phyloP scores from a whole-genome alignment of 345 rosid genomes.

The Melastoma malabathricum region DNA sequence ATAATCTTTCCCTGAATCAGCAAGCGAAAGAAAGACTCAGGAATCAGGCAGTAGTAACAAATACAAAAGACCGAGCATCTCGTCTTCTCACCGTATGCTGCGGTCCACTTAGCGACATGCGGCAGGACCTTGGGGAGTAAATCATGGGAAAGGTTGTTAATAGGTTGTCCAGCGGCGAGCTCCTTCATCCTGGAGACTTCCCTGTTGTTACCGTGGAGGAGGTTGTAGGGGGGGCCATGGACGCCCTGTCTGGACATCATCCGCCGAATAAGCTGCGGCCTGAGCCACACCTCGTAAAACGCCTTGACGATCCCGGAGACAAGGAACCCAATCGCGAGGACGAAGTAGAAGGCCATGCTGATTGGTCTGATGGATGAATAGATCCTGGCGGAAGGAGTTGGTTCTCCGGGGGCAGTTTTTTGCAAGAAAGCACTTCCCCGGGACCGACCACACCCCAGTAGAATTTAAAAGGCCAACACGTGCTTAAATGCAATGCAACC shows the following conservation, averaged over 20 bases:
- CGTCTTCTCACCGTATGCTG: background rate
- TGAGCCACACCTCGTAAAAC: background rate
- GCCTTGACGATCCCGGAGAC: background rate
- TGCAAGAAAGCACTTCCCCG: too few relatives aligned
- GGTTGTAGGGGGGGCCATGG: background rate
- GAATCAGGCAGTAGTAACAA: background rate
- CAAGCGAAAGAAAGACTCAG: too few relatives aligned
- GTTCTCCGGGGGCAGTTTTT: too few relatives aligned
- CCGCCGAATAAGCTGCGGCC: background rate
- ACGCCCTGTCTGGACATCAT: constrained; percentile 1
- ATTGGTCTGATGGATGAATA: too few relatives aligned
- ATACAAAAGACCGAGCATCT: background rate
- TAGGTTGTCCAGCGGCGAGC: background rate
- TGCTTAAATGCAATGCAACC: too few relatives aligned
- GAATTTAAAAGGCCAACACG: too few relatives aligned
- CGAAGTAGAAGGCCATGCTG: too few relatives aligned
- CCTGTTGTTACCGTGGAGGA: constrained; percentile 2
- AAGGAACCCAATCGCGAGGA: too few relatives aligned
- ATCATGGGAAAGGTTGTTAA: constrained; percentile 1
- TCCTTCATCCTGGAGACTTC: background rate
- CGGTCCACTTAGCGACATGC: background rate
- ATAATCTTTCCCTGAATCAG: constrained; percentile 14
- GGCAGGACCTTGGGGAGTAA: constrained; percentile 2
- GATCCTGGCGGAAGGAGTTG: too few relatives aligned
- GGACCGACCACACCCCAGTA: too few relatives aligned